Conservation (phyloP, 306 rosid species). For the Cicer pinnatifidum region DNA sequence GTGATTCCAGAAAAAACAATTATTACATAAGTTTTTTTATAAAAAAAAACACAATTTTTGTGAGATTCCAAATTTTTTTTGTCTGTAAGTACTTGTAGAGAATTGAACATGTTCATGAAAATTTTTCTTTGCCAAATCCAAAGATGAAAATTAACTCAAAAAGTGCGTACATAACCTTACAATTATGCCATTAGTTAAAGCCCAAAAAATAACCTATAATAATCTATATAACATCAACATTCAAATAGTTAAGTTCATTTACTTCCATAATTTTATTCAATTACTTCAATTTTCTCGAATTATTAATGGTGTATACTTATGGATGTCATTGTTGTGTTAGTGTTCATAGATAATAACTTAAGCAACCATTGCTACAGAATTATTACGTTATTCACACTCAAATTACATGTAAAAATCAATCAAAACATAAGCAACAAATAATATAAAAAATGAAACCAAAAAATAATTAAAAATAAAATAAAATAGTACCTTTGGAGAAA, state of each 20-base stretch:
- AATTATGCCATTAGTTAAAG: not conserved
- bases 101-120: too few species aligned
- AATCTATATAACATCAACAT: not conserved
- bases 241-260: too few species aligned
- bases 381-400: not conserved
- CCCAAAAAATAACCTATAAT: not conserved
- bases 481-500: slow-evolving; percentile 68
- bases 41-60: too few species aligned
- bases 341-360: not conserved
- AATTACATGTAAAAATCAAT: not conserved
- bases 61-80: too few species aligned
- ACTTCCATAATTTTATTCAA: too few species aligned
- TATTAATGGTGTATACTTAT: too few species aligned
- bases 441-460: not conserved
- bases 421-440: not conserved
- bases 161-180: too few species aligned
- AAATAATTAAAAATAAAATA: not conserved
- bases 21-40: not conserved
- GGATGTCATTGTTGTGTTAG: too few species aligned
- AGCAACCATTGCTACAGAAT: not conserved
- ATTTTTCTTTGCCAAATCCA: too few species aligned
- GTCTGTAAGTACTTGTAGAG: too few species aligned
- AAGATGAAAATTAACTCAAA: too few species aligned
- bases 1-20: not conserved
- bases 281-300: too few species aligned